Base-by-base conservation (phyloP, 371 early-diverging fungal genomes). In the Mortierella sp. region DNA sequence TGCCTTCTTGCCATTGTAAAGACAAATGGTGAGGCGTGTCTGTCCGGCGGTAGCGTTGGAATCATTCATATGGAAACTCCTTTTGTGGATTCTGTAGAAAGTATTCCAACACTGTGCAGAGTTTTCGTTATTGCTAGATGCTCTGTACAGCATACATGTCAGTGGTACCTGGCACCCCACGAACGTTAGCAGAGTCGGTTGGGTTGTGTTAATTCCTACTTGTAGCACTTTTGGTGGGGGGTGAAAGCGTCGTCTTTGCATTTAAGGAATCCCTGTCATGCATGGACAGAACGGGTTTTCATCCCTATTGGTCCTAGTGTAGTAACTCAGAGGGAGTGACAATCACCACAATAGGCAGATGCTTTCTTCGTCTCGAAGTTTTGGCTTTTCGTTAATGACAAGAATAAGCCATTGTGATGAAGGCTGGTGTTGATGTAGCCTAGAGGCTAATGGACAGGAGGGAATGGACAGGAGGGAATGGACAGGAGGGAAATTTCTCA, bases 51-150 rank as follows among this genome's bases (percentile, higher is more conserved):
- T 70, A 76, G 76, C 70, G 66, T 76, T 70, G 70, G 71, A 66
- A 66, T 48, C 39, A 68, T 76, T 76, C 50, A 48, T 65, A 66
- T 70, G 61, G 71, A 66, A 65, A 69, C 74, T 68, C 52, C 44
- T 66, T 70, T 70, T 76, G 48, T 58, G 58, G 66, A 58, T 66
- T 76, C 70, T 70, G 43, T 64, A 64, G 53, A 48, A 74, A 68
- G 63, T 19, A 64, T 69, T 52, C 48, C 74, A 75, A 70, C 70
- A 70, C 76, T 75, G 55, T 68, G 64, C 71, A 70, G 66, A 65
- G 66, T 70, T 66, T 74, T 70, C 70, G 76, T 58, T 67, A 76
- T 70, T 69, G 70, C 75, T 69, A 75, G 75, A 69, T 65, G 75
- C 76, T 75, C 37, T 75, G 75, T 74, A 68, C 44, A 74, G 75